Base-by-base conservation (phyloP, 2,329 filamentous ascomycete genomes). In the Exophiala viscosa region DNA sequence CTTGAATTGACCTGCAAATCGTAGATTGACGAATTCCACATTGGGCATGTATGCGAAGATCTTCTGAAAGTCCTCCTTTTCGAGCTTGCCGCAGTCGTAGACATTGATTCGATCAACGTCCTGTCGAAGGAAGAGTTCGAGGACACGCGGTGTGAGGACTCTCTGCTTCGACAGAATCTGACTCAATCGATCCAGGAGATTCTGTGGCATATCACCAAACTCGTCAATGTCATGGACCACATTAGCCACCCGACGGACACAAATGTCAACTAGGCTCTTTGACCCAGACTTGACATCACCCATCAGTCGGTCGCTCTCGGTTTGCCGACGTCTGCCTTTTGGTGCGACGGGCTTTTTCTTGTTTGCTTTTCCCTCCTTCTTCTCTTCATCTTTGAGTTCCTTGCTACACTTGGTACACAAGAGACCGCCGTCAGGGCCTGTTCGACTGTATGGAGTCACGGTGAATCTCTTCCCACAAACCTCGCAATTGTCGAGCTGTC, bases 1-100 rank as follows among this genome's bases (percentile, higher is more conserved):
- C 69, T 95, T 96, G 76, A 96, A 86, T 65, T 96, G 91, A 45
- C 93, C 88, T n/a, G 86, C 89, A 64, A 91, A 92, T 44, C 87
- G 84, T 9, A 95, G 73, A 59, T 90, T 87, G 51, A 96, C 76
- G 39, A 79, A 79, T 62, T 82, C 82, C 48, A 96, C 73, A 5
- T 76, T 77, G 0, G 88, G 83, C 52, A 87, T 84, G 2, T 83
- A 78, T 46, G 90, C 86, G 57, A 96, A 90, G 38, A 96, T 88
- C 59, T 85, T 81, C 43, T 88, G 80, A 60, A 87, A 90, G 64
- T 97, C 90, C 60, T 90, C 82, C 2, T 82, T 80, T 44, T 81
- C 80, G 9, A 97, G 79, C 60, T 84, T 85, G 10, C 78, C 82
- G 52, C 79, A 80, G 62, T 86, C 83, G 55, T 82, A 83, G 13